Conservation (phyloP, 2,329 filamentous ascomycete genomes). For the Hansfordia pulvinata region DNA sequence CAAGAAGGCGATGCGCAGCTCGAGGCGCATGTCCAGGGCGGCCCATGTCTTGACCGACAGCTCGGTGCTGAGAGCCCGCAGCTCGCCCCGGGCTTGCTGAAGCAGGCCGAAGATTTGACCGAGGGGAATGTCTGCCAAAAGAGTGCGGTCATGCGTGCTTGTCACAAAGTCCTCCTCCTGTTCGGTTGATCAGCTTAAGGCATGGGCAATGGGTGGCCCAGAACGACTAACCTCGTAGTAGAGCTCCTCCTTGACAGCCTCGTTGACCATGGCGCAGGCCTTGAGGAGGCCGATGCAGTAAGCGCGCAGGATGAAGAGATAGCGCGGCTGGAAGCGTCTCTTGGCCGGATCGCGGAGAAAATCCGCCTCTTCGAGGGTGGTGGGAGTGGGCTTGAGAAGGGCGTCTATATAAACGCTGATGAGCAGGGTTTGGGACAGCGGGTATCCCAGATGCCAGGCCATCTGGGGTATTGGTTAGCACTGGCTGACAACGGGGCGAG, state of each 20-base stretch:
- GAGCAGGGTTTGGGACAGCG: conserved; percentile 86
- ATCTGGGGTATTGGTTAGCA: conserved; percentile 39
- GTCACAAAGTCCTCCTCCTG: conserved; percentile 95
- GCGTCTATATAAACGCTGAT: conserved; percentile 85
- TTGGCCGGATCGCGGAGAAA: conserved; percentile 32
- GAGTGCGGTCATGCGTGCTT: conserved; percentile 70
- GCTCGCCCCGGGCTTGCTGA: conserved; percentile 21
- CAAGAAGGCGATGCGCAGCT: conserved; percentile 52
- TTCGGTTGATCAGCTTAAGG: conserved; percentile 4
- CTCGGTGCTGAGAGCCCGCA: conserved; percentile 16
- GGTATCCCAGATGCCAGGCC: conserved; percentile 94
- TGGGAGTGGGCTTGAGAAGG: conserved; percentile 58
- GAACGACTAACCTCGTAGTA: conserved; percentile 63
- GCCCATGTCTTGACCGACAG: conserved; percentile 21
- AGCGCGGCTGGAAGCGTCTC: conserved; percentile 22
- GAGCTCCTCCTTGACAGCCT: conserved; percentile 66
- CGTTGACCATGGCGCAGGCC: conserved; percentile 65
- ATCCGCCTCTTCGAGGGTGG: conserved; percentile 47
- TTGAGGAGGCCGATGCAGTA: conserved; percentile 83
- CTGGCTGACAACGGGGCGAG: conserved; percentile 8
- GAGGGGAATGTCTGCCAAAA: conserved; percentile 52
- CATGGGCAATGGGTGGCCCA: neutral
- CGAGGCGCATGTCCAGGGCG: conserved; percentile 52
- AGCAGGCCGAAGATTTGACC: conserved; percentile 42
- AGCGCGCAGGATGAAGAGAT: conserved; percentile 58